Evolutionary conservation across 306 rosid genomes (phyloP), one percentile per base, ranked within the genome.

Genomic region (Boehmeria nivea): DNA sequence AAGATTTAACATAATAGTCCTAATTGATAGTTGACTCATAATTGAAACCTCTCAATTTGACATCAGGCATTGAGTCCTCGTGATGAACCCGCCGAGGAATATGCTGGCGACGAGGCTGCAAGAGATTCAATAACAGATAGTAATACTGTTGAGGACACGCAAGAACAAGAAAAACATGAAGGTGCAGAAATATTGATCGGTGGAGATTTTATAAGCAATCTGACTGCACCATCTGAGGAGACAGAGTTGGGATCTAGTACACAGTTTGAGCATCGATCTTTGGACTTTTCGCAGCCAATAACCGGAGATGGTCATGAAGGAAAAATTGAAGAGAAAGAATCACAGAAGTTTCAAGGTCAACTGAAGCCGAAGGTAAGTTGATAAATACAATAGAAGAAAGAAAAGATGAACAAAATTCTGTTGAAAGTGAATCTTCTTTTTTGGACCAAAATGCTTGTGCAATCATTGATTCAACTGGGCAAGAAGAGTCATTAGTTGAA

Each of bases 21-120:
- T n/a, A n/a, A n/a, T n/a, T n/a, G n/a, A n/a, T n/a, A n/a, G n/a
- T n/a, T n/a, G n/a, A n/a, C n/a, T n/a, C n/a, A n/a, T n/a, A n/a
- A n/a, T n/a, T n/a, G n/a, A n/a, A n/a, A n/a, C n/a, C n/a, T n/a
- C n/a, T n/a, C 20, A 8, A 12, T 45, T 17, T 20, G 51, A 51
- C 60, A 77, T 94, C 81, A 73, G 55, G 14, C 19, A 11, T 23
- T 24, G n/a, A 60, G 53, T 34, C 51, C 48, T 17, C 48, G 57
- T 13, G 63, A 65, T n/a, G 66, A 50, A 60, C 39, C 67, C 17
- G 59, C n/a, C 28, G 71, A 66, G 10, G 55, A 24, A 60, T 64
- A 43, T 3, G 24, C n/a, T 19, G 19, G 50, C 47, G 36, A 49
- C 63, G 66, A 58, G 36, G 36, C 36, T 36, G 23, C 28, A 24